Evolutionary conservation across 2,329 filamentous ascomycete species (phyloP).

Genomic region (Epichloe glyceriae): DNA sequence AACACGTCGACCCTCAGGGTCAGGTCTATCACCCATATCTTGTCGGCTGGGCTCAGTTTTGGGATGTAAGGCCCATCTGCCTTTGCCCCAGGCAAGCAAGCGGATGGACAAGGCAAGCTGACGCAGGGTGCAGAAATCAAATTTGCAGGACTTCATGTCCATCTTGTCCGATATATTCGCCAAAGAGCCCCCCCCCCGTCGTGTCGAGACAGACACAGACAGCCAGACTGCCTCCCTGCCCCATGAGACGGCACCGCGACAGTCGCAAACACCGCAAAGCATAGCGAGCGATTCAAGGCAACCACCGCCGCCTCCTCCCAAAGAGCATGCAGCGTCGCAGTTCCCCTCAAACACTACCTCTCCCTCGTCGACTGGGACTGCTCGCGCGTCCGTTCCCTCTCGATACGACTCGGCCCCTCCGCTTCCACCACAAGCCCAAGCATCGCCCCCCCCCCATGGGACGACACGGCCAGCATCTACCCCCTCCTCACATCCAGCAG

Average conservation of each 20-base stretch:
- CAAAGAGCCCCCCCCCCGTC: slow-evolving; percentile 89
- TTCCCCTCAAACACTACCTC: slow-evolving; percentile 12
- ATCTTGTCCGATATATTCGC: slow-evolving; percentile 80
- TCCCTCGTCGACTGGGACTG: slow-evolving; percentile 10
- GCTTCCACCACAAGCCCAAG: slow-evolving; percentile 24
- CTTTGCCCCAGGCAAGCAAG: neutral
- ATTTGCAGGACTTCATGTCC: slow-evolving; percentile 66
- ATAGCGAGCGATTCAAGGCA: slow-evolving; percentile 21
- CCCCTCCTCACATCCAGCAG: slow-evolving; percentile 7
- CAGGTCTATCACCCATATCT: slow-evolving; percentile 93
- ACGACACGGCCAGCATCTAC: slow-evolving; percentile 7
- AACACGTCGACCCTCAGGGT: slow-evolving; percentile 89
- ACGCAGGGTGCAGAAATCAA: slow-evolving; percentile 51
- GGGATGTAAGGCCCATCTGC: slow-evolving; percentile 55
- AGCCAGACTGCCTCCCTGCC: slow-evolving; percentile 51
- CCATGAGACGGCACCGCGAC: slow-evolving; percentile 41
- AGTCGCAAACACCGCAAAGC: slow-evolving; percentile 21
- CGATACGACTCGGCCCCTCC: slow-evolving; percentile 37
- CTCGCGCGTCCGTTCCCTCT: slow-evolving; percentile 15
- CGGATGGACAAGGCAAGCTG: slow-evolving; percentile 3
- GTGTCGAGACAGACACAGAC: slow-evolving; percentile 49
- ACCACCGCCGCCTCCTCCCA: slow-evolving; percentile 40
- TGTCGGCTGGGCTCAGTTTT: slow-evolving; percentile 75
- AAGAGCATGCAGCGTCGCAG: slow-evolving; percentile 18
- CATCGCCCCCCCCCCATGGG: neutral